Base-by-base conservation (phyloP, 257 asterid genomes). In the Salvia splendens region DNA sequence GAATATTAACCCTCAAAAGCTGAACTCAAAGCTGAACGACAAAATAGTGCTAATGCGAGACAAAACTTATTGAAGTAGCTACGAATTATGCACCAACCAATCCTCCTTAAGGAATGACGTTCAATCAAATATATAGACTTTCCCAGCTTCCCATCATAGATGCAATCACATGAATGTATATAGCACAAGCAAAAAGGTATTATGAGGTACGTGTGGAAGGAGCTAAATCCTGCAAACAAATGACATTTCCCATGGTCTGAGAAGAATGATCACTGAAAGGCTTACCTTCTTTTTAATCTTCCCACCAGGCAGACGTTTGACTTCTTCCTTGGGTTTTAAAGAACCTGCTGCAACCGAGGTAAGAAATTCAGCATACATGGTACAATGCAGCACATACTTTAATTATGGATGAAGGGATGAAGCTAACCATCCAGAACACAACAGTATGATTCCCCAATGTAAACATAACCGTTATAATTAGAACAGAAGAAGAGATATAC, bases 281-380 rank as follows among this genome's bases (percentile, higher is more conserved):
- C 80, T 50, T 74, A 93, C 97, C 88, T 91, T 94, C 92, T 90
- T 94, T 72, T 94, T 94, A 57, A 88, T 77, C 81, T 94, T 94
- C 79, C 99, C 99, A 78, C 99, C 97, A 3, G 97, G 99, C 24
- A 94, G 91, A 17, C 96, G 99, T 76, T 91, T 91, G 49, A 94
- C 95, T 81, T 90, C 99, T 76, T 86, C 97, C 82, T 88, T 90
- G 58, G 97, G 83, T 62, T 95, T 79, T 8, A 96, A 90, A 65
- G 99, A 76, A 68, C 92, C 94, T 68, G 85, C 85, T 75, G 82
- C 79, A 79, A 75, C 71, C 71, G 74, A 77, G 20, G 30, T 24
- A 64, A 14, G 43, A 50, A 32, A 33, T 20, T 69, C 30, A 70
- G n/a, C 53, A 65, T 36, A 57, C 63, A 70, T 57, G 30, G 1